Evolutionary conservation across 177 flowering plant species (phyloP), one percentile per base, ranked within the genome.

Genomic region (Vitis hybrid): DNA sequence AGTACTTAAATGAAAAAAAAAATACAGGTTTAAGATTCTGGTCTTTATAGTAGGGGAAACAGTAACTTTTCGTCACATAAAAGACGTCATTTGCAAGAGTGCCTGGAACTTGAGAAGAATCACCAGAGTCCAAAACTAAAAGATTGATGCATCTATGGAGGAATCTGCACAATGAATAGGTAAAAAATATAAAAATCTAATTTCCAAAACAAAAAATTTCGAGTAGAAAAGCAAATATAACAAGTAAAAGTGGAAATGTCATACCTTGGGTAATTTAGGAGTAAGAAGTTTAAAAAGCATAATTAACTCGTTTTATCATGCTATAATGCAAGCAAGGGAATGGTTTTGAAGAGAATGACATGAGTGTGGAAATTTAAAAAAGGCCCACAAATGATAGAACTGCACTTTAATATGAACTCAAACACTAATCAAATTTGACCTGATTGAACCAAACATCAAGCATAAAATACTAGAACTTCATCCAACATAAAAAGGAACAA

Each of bases 91-190:
- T 81, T 83, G 86, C 80, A 81, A 60, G 73, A 72, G 79, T 70
- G 70, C 70, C 72, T 68, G 71, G 72, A 75, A 81, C 83, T 72
- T 81, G 77, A 81, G 78, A 71, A 79, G 78, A 78, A 77, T 77
- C 83, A 78, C 77, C 75, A 78, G 83, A 70, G 77, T 72, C 87
- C 87, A 70, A 76, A 85, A 74, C 82, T 59, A 81, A 77, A 78
- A 75, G 77, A 66, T 75, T 70, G 80, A 71, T 74, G 79, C 74
- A 79, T 75, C 77, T 76, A 74, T 72, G 65, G 56, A 66, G 63
- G 72, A 15, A 75, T 75, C 78, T 75, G 78, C 78, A 75, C 74
- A 75, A 71, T 67, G 62, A 75, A 65, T 61, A 62, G 58, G 59
- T 30, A 40, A 40, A 71, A 60, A 56, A 24, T 57, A 62, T 75